Base-by-base conservation (phyloP, 2,329 filamentous ascomycete species). In the Pseudogymnoascus sp. region DNA sequence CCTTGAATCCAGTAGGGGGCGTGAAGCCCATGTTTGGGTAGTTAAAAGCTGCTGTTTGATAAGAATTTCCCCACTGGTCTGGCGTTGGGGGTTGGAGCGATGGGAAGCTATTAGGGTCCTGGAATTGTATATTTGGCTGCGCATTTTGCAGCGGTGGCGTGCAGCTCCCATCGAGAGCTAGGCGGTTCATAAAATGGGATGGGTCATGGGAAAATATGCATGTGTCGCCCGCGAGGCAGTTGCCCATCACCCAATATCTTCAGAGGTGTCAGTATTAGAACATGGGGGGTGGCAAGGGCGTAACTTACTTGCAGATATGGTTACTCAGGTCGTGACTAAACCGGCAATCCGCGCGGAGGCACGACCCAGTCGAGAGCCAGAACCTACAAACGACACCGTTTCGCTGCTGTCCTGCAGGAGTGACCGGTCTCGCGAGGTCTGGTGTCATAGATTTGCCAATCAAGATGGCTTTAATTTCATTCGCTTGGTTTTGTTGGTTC, bases 151-250 rank as follows among this genome's bases (percentile, higher is more conserved):
- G 74, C n/a, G 88, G 84, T 62, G 87, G 84, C 40, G 86, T 87
- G 69, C 80, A 80, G 64, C 83, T 79, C 53, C 85, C 90, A 66
- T 90, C 88, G 12, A 97, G 77, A 33, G 82, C 85, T 66, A 99
- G 82, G 69, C 90, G 90, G 70, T 88, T 91, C 77, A 96, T 86
- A 12, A 97, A 82, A 68, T 91, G 85, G 1, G 92, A 86, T 2
- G 94, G 94, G 70, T 99, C 94, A 75, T 99, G 94, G 12, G 93
- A 97, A 78, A 99, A 99, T 65, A 96, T 91, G 75, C 94, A 99
- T 2, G 91, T 92, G 63, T 92, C 88, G 37, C 94, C 93, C 18
- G 94, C 94, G 35, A 99, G 82, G 73, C 94, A 99, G 71, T 93
- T 97, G 1, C 94, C 94, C 78, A 91, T 91, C 62, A 99, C 83